Evolutionary conservation across 2,329 filamentous ascomycete species (phyloP).

Genomic region (Reticulascus tulasneorum): DNA sequence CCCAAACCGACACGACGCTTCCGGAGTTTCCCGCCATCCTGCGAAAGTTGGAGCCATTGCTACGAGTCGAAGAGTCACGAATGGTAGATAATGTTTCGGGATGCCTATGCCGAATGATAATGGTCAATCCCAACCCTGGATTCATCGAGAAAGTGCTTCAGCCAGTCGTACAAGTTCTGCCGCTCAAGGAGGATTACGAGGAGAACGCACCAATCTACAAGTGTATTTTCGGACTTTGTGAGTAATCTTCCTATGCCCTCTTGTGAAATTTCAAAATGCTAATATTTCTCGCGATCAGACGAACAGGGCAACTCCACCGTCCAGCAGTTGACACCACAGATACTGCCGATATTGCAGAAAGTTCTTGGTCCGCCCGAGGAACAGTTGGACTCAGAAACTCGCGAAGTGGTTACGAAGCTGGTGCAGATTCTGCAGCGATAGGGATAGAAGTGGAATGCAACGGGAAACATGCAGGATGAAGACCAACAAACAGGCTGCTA

Average conservation of each 20-base stretch:
- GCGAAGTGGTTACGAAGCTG: conserved; percentile 61
- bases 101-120: conserved; percentile 88
- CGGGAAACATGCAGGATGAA: no score
- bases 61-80: conserved; percentile 72
- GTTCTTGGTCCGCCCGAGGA: conserved; percentile 69
- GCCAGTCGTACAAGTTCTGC: conserved; percentile 71
- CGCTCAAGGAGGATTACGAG: conserved; percentile 88
- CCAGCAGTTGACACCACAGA: conserved; percentile 63
- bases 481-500: no score
- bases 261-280: neutral
- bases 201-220: conserved; percentile 93
- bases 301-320: conserved; percentile 66
- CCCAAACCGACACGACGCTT: conserved; percentile 64
- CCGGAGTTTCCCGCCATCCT: conserved; percentile 76
- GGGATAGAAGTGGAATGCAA: no score
- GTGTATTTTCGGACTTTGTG: conserved; percentile 84
- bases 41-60: conserved; percentile 78
- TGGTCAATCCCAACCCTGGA: conserved; percentile 77
- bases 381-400: conserved; percentile 70
- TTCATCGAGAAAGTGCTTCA: conserved; percentile 81
- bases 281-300: conserved; percentile 41
- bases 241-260: conserved; percentile 29
- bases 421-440: conserved; percentile 47
- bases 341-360: conserved; percentile 68
- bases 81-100: conserved; percentile 91